Conservation (phyloP, 208 protist species). For the Trypanosoma scelopori region DNA sequence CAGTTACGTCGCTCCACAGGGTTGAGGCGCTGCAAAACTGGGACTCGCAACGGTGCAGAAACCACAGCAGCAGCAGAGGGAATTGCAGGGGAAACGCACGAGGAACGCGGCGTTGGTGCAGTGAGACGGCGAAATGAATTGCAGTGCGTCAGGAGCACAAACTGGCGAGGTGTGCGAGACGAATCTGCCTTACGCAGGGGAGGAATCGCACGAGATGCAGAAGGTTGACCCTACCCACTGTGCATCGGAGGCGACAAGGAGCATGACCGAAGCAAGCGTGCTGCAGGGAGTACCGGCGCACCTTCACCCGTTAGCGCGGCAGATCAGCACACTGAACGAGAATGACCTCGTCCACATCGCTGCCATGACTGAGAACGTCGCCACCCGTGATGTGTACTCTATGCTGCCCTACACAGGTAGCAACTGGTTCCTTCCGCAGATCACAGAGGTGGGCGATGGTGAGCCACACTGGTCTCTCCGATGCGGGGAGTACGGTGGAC, state of each 20-base stretch:
- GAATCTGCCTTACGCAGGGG: neutral
- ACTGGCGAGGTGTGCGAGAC: no score
- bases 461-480: slow-evolving; percentile 46
- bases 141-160: no score
- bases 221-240: neutral
- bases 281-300: slow-evolving; percentile 40
- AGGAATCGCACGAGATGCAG: neutral
- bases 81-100: no score
- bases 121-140: no score
- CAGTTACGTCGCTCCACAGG: no score
- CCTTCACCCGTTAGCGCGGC: slow-evolving; percentile 46
- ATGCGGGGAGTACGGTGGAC: slow-evolving; percentile 41
- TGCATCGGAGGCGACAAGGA: neutral
- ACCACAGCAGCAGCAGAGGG: no score
- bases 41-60: no score
- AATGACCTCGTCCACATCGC: slow-evolving; percentile 56
- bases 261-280: neutral
- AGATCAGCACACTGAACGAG: slow-evolving; percentile 53
- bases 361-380: slow-evolving; percentile 48
- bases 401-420: slow-evolving; percentile 69
- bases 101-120: no score
- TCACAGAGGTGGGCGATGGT: slow-evolving; percentile 38
- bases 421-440: slow-evolving; percentile 72
- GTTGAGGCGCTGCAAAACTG: no score
- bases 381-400: slow-evolving; percentile 68